Conservation (phyloP, 345 rosid genomes). For the Boechera divaricarpa region DNA sequence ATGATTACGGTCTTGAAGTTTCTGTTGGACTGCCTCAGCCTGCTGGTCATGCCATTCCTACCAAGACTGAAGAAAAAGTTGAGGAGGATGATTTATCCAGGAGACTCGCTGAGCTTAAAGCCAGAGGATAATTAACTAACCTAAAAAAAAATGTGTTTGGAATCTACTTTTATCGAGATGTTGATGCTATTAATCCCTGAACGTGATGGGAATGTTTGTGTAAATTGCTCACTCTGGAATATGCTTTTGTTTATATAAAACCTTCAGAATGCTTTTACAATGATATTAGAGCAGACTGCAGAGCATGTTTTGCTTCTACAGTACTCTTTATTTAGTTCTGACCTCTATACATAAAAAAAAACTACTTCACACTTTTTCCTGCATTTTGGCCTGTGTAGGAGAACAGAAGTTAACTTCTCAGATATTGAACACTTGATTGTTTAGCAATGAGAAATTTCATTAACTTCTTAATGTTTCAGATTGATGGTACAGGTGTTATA, state of each 20-base stretch:
- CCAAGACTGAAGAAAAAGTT: slow-evolving; percentile 72
- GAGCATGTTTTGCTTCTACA: not conserved
- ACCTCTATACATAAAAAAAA: not conserved
- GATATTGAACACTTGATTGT: not conserved
- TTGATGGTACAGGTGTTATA: slow-evolving; percentile 62
- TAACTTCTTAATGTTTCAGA: slow-evolving; percentile 47
- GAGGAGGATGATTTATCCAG: slow-evolving; percentile 87
- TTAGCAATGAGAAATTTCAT: not conserved
- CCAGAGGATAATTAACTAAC: slow-evolving; percentile 58
- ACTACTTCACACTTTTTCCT: slow-evolving; percentile 49
- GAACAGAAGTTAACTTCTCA: not conserved
- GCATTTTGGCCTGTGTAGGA: too few relatives aligned
- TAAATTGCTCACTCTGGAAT: slow-evolving; percentile 27
- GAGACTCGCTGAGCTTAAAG: slow-evolving; percentile 92
- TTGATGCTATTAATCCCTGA: slow-evolving; percentile 16
- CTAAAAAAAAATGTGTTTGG: not conserved
- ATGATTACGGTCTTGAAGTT: slow-evolving; percentile 90
- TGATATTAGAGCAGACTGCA: not conserved
- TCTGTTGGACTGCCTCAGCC: slow-evolving; percentile 96
- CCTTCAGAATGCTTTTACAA: slow-evolving; percentile 11
- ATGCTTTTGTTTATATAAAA: slow-evolving; percentile 26
- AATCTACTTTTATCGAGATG: not conserved
- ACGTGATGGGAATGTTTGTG: slow-evolving; percentile 17
- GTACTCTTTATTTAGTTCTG: slow-evolving; percentile 12
- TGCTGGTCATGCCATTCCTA: slow-evolving; percentile 80